Evolutionary conservation across 2,329 filamentous ascomycete species (phyloP), one percentile per base, ranked within the genome.

Genomic region (Cercospora sesami): DNA sequence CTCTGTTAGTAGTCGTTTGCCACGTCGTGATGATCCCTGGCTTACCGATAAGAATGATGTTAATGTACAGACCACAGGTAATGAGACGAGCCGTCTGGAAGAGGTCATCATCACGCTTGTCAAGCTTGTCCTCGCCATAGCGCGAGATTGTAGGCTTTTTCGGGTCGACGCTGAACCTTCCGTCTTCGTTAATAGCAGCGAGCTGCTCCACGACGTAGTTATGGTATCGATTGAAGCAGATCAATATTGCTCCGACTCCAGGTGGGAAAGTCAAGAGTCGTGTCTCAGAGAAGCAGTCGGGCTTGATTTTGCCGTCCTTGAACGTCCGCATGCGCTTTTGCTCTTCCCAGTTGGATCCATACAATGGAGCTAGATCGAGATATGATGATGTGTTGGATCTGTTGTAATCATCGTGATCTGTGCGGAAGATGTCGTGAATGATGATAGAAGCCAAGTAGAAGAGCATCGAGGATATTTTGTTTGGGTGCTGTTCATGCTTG

Each of bases 181-280:
- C 89, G 55, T 88, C 87, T 74, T 97, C 94, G 74, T 97, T 97
- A 79, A 97, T 94, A n/a, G 85, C 81, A 0, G 91, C 91, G 18
- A 97, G 82, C 69, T 94, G 90, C 64, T 89, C 86, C 1, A 91
- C 93, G 0, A 93, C 87, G 71, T 95, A 86, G 80, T 98, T 97
- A 80, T 97, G 94, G 80, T 96, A 96, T 23, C 83, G 81, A 67
- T 85, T 86, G 82, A 90, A 92, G 80, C 91, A 86, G 71, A 92
- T 87, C 42, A 92, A 77, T 71, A 91, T 79, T 10, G 86, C 85
- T 53, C 87, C 87, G n/a, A 91, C 88, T 28, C 90, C 90, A 0
- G 89, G 86, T 4, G 90, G 90, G 66, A 91, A 89, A 3, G 86
- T 85, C 4, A 91, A 79, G 1, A 91, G 79, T 10, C 90, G 84